phyloP scores from a whole-genome alignment of 495 filamentous ascomycete genomes.

The Aspergillus steynii region DNA sequence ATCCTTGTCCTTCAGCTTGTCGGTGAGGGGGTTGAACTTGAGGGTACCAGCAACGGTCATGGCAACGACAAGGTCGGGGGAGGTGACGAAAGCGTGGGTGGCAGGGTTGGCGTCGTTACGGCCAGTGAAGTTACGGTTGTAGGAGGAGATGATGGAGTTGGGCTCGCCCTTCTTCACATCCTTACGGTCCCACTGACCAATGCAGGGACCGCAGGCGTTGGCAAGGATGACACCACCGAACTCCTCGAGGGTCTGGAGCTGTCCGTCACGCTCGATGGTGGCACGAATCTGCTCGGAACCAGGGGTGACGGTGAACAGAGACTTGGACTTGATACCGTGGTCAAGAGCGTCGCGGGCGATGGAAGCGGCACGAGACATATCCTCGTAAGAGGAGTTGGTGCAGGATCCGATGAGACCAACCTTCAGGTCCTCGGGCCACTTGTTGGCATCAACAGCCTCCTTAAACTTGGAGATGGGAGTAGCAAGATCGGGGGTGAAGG shows the following conservation, averaged over 20 bases:
- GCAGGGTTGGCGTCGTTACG: constrained; percentile 99
- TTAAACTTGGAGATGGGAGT: constrained; percentile 98
- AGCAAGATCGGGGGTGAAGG: constrained; percentile 98
- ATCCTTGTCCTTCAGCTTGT: constrained; percentile 91
- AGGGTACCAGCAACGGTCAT: constrained; percentile 87
- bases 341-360: constrained; percentile 93
- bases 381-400: constrained; percentile 99
- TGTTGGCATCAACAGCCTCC: constrained; percentile 88
- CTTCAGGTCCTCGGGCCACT: constrained; percentile 97
- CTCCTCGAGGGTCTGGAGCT: constrained; percentile 95
- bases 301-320: constrained; percentile 91
- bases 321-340: constrained; percentile 93
- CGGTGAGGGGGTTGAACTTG: constrained; percentile 96
- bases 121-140: constrained; percentile 99
- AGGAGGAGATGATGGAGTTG: constrained; percentile 94
- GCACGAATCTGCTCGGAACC: constrained; percentile 98
- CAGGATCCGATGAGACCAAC: constrained; percentile 93
- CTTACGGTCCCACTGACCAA: constrained; percentile 88
- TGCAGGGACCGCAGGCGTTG: constrained; percentile 88
- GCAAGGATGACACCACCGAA: constrained; percentile 95
- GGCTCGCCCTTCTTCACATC: constrained; percentile 96
- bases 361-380: constrained; percentile 93
- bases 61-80: constrained; percentile 95
- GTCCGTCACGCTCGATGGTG: constrained; percentile 92
- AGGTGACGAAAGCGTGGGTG: constrained; percentile 97